Evolutionary conservation across 2,329 filamentous ascomycete species (phyloP).

Genomic region (Botryosphaeria dothidea): DNA sequence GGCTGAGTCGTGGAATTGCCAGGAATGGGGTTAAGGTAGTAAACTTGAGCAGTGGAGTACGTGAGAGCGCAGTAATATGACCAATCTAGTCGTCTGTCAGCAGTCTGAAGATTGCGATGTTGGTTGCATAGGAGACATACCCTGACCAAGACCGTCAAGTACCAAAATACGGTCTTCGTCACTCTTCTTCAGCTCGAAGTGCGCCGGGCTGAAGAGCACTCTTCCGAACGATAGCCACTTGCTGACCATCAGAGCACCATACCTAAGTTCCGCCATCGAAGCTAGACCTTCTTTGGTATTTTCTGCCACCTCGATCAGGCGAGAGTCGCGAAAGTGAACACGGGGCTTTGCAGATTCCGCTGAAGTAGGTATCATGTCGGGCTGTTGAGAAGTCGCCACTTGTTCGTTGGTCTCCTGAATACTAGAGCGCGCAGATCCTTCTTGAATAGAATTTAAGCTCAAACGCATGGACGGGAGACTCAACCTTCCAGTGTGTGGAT

Average conservation of each 20-base stretch:
- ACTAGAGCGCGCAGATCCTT: constrained; percentile 35
- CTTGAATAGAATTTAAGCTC: constrained; percentile 3
- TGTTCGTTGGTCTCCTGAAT: constrained; percentile 29
- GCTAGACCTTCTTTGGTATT: constrained; percentile 38
- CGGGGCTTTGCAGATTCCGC: background rate
- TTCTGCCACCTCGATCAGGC: constrained; percentile 51
- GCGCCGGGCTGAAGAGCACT: constrained; percentile 77
- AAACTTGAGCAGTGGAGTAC: constrained; percentile 73
- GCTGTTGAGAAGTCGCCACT: background rate
- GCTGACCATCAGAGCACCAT: constrained; percentile 80
- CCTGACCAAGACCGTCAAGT: constrained; percentile 79
- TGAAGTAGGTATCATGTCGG: background rate
- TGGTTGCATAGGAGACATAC: constrained; percentile 26
- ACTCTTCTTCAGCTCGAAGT: constrained; percentile 65
- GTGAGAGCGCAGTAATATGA: constrained; percentile 83
- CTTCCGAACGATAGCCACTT: constrained; percentile 87
- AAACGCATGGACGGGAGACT: constrained; percentile 19
- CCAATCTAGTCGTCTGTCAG: constrained; percentile 64
- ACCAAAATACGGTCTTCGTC: constrained; percentile 69
- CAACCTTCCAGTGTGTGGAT: constrained; percentile 7
- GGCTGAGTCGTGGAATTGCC: constrained; percentile 26
- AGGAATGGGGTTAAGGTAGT: constrained; percentile 59
- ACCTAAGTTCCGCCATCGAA: constrained; percentile 71
- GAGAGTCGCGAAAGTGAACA: constrained; percentile 54
- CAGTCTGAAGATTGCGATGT: background rate